Base-by-base conservation (phyloP, 345 rosid genomes). In the Citrus trifoliata region DNA sequence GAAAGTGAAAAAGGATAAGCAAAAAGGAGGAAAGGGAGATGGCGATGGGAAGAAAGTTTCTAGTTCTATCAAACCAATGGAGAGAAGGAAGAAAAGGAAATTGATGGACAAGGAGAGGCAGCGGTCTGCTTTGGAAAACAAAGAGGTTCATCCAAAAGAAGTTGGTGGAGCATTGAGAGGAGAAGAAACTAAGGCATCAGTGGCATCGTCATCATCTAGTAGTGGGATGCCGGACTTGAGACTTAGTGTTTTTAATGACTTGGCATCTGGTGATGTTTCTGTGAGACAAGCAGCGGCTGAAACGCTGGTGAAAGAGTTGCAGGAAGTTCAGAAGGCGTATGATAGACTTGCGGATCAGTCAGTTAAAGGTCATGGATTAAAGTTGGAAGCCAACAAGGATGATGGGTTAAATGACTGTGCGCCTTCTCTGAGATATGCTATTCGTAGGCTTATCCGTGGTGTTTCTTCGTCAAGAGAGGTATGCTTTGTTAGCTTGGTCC, bases 401-500 rank as follows among this genome's bases (percentile, higher is more conserved):
- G 98, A 91, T 66, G 99, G 99, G 19, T 86, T 96, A 85, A 86
- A 88, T 81, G 80, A 88, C 60, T 93, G 97, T 82, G 99, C 97
- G 0, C 97, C 98, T 3, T 91, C 95, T 61, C 66, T 96, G 56
- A 87, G 97, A 83, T 94, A 96, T 75, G 95, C 98, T 62, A 72
- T 94, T 8, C 91, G 98, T 8, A 91, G 99, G 83, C 94, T 96
- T 38, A 86, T 96, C 60, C 97, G 95, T 3, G 99, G 99, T 18
- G 93, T 89, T 85, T 96, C 98, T 66, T 96, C 99, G 2, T 92
- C 99, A 4, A 89, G 98, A 83, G 98, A 94, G 98, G 99, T 94
- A 76, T 72, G 85, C 55, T 60, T 61, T 69, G 4, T 35, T 69
- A 30, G 8, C 37, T 59, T 64, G 19, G 25, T 78, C 55, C 37